Evolutionary conservation across 1,284 basidiomycete species (phyloP).

Genomic region (Ganoderma leucocontextum): DNA sequence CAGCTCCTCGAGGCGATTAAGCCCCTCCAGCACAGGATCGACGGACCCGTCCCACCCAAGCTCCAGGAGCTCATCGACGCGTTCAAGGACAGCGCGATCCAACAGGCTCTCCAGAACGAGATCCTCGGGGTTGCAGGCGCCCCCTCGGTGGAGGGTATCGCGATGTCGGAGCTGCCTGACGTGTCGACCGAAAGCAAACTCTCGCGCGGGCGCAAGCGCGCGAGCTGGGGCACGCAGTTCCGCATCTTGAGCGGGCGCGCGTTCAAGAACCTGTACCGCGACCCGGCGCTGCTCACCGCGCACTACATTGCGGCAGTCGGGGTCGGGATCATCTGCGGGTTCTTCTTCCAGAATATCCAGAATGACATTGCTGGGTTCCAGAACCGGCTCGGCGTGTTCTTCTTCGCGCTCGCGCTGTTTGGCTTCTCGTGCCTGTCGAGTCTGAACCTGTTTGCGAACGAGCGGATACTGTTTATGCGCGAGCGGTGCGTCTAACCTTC

Average conservation of each 20-base stretch:
- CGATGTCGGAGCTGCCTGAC: conserved; percentile 62
- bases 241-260: conserved; percentile 91
- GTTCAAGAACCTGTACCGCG: conserved; percentile 98
- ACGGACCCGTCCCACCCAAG: conserved; percentile 64
- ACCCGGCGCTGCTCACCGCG: conserved; percentile 89
- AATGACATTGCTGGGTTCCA: conserved; percentile 96
- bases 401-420: conserved; percentile 94
- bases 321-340: conserved; percentile 86
- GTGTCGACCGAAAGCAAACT: conserved; percentile 71
- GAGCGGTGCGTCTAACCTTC: conserved; percentile 76
- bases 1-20: conserved; percentile 77
- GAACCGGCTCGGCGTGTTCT: conserved; percentile 90
- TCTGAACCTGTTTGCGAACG: conserved; percentile 91
- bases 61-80: conserved; percentile 80
- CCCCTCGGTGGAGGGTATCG: conserved; percentile 37
- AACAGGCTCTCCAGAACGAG: conserved; percentile 70
- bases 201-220: conserved; percentile 83
- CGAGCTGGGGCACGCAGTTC: conserved; percentile 90
- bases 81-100: conserved; percentile 75
- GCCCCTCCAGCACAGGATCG: conserved; percentile 45
- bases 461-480: conserved; percentile 94
- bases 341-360: conserved; percentile 83
- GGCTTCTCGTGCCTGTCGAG: conserved; percentile 97
- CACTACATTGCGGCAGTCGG: conserved; percentile 90
- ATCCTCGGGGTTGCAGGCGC: conserved; percentile 51